Percentiles rank a stretch among this genome's conserved stretches.
Conservation (phyloP, 2,329 filamentous ascomycete species). For the Fusarium buharicum region DNA sequence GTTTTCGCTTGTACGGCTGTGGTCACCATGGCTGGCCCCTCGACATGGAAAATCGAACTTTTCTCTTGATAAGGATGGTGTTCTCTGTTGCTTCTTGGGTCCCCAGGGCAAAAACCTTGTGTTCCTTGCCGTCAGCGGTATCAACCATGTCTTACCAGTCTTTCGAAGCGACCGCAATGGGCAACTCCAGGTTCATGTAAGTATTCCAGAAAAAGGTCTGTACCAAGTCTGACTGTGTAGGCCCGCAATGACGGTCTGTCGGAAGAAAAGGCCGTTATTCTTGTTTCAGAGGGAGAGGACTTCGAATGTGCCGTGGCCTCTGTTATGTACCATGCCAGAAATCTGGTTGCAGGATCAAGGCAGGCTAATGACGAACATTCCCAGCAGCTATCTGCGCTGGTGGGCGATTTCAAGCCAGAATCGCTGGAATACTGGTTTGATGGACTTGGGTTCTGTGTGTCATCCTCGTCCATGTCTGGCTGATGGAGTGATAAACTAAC, state of each 20-base stretch:
- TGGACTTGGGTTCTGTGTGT: slow-evolving; percentile 85
- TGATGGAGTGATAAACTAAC: slow-evolving; percentile 27
- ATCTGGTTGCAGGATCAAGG: slow-evolving; percentile 55
- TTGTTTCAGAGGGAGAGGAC: slow-evolving; percentile 76
- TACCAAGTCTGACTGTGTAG: slow-evolving; percentile 49
- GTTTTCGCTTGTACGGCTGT: slow-evolving; percentile 83
- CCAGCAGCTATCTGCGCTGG: slow-evolving; percentile 58
- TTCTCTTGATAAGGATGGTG: slow-evolving; percentile 77
- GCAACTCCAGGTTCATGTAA: slow-evolving; percentile 72
- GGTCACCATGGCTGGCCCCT: slow-evolving; percentile 88
- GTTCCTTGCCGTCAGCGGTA: slow-evolving; percentile 79
- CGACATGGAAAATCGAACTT: slow-evolving; percentile 78
- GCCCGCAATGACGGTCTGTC: slow-evolving; percentile 73
- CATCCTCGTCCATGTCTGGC: neutral
- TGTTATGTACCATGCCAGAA: slow-evolving; percentile 87
- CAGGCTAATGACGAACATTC: slow-evolving; percentile 55
- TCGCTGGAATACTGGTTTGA: slow-evolving; percentile 94
- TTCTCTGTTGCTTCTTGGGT: slow-evolving; percentile 82
- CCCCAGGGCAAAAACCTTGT: slow-evolving; percentile 78
- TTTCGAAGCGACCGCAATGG: slow-evolving; percentile 74
- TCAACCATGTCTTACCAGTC: slow-evolving; percentile 74
- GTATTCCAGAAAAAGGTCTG: neutral
- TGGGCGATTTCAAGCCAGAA: slow-evolving; percentile 62
- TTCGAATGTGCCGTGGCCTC: slow-evolving; percentile 83
- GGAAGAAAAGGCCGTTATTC: slow-evolving; percentile 66